Percentiles rank a stretch among this genome's conserved stretches.
Conservation (phyloP, 306 rosid genomes). For the Quercus wislizeni region DNA sequence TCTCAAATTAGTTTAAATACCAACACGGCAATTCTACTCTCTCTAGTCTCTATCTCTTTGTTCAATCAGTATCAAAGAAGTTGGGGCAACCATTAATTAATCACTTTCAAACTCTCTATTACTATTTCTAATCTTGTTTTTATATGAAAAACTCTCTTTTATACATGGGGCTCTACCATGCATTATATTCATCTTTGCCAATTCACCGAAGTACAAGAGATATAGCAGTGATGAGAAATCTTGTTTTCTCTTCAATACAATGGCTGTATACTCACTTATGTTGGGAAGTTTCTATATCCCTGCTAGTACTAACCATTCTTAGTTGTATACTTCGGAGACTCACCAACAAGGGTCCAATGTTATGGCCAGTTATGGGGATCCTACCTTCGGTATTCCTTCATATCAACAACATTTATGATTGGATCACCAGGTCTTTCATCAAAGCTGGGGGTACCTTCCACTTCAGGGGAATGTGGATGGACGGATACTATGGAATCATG, state of each 20-base stretch:
- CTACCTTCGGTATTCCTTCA: constrained; percentile 25
- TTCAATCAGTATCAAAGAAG: not conserved
- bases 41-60: not conserved
- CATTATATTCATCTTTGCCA: not conserved
- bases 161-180: not conserved
- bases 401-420: constrained; percentile 20
- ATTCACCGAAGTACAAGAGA: not conserved
- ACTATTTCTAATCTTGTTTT: not conserved
- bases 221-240: not conserved
- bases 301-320: constrained; percentile 23
- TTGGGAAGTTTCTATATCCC: constrained; percentile 24
- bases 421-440: constrained; percentile 37
- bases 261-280: constrained; percentile 4
- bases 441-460: constrained; percentile 42
- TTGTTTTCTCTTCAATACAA: not conserved
- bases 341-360: constrained; percentile 43
- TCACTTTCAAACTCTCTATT: not conserved
- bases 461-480: constrained; percentile 39
- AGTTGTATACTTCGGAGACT: constrained; percentile 24
- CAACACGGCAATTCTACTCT: not conserved
- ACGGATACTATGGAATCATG: constrained; percentile 29
- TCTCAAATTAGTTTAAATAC: not conserved
- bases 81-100: not conserved
- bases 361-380: constrained; percentile 45
- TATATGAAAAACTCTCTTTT: not conserved